Base-by-base conservation (phyloP, 305 asterid species). In the Galium porrigens region DNA sequence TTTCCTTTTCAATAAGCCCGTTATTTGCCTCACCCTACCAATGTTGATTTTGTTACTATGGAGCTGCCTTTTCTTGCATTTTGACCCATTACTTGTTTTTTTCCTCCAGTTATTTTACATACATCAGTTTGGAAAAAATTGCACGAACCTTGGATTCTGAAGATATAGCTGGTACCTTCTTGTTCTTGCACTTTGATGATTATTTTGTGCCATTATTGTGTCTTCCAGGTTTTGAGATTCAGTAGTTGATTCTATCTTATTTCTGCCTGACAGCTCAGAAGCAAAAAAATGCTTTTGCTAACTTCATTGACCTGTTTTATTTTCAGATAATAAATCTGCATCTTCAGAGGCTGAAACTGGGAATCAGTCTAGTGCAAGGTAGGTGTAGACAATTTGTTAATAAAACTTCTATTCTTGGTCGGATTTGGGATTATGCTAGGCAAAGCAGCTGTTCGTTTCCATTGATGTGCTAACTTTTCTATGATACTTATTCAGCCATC, bases 61-160 rank as follows among this genome's bases (percentile, higher is more conserved):
- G 65, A 41, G 37, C 30, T 1, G 2, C 12, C 18, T 18, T 51
- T 0, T 18, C 56, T 49, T 33, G 54, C 37, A 41, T 27, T 73
- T 58, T 54, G 18, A 25, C 9, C 4, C 60, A 52, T 58, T 56
- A 1, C 30, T 27, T 27, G 30, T 58, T 54, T 63, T 32, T 39
- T 27, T 29, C 58, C 63, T 58, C 30, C 84, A 88, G 95, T 66
- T 86, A 83, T 73, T 88, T 84, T 68, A 81, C 95, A 51, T 91
- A 76, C 74, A 86, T 83, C 72, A 80, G 83, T 78, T 72, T 88
- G 75, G 86, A 81, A 70, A 91, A 86, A 70, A 77, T 81, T 63
- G 81, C 85, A 7, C 87, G 82, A 68, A 79, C 77, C 17, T 72
- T 85, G 81, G 94, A 80, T 65, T 74, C 57, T 67, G 72, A 76